Evolutionary conservation across 495 filamentous ascomycete genomes (phyloP).

Genomic region (Aspergillus haitiensis): DNA sequence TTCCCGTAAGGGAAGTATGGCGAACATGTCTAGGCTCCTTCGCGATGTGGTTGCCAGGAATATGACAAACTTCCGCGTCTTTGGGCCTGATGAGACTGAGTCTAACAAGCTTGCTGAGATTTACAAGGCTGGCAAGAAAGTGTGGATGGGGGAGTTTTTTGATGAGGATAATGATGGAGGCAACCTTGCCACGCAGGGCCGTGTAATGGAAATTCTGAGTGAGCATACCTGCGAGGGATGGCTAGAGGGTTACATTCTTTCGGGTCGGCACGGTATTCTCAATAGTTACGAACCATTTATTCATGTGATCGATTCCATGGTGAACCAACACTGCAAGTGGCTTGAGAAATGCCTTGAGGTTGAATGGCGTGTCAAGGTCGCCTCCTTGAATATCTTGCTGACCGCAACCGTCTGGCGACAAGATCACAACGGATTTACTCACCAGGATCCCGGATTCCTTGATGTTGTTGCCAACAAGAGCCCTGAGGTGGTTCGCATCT

Average conservation of each 20-base stretch:
- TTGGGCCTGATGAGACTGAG: conserved; percentile 75
- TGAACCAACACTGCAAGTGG: conserved; percentile 81
- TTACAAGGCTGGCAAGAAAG: conserved; percentile 70
- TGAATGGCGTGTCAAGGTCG: conserved; percentile 65
- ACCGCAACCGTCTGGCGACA: conserved; percentile 76
- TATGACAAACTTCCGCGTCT: conserved; percentile 63
- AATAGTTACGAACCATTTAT: conserved; percentile 80
- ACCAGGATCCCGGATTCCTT: conserved; percentile 76
- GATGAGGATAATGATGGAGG: conserved; percentile 69
- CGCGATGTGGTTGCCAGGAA: conserved; percentile 62
- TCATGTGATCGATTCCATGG: conserved; percentile 77
- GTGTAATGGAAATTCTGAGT: conserved; percentile 76
- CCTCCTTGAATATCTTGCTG: conserved; percentile 72
- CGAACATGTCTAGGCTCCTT: conserved; percentile 62
- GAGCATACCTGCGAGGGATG: conserved; percentile 77
- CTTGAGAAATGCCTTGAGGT: conserved; percentile 73
- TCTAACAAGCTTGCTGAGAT: conserved; percentile 70
- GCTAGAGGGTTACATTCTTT: conserved; percentile 73
- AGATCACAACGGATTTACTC: conserved; percentile 78
- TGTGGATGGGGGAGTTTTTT: conserved; percentile 74
- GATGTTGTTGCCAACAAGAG: conserved; percentile 74
- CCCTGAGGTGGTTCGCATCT: conserved; percentile 73
- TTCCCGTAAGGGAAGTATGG: conserved; percentile 57
- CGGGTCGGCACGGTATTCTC: conserved; percentile 67
- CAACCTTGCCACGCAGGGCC: conserved; percentile 60